phyloP scores from a whole-genome alignment of 2,329 filamentous ascomycete species.

The Onygenales sp. region DNA sequence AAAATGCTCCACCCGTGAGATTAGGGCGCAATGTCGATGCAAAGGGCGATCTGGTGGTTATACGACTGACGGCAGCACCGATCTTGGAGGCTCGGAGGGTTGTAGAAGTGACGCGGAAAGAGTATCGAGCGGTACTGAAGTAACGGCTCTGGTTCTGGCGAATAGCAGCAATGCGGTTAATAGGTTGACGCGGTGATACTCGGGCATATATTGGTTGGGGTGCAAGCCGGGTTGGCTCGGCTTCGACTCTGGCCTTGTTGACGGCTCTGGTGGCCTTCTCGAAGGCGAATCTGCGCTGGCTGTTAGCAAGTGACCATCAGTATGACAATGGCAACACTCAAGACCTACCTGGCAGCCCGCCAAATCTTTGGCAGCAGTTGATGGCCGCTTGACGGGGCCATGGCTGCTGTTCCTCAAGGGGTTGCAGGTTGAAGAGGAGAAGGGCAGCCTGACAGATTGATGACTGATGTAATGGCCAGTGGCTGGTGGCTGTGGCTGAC shows the following conservation, averaged over 20 bases:
- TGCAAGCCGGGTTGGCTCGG: constrained; percentile 34
- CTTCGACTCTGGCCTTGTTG: constrained; percentile 30
- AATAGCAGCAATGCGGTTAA: constrained; percentile 53
- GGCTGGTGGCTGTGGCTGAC: not conserved
- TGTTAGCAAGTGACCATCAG: constrained; percentile 15
- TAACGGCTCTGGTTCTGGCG: constrained; percentile 55
- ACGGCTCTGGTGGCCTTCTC: constrained; percentile 37
- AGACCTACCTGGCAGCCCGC: constrained; percentile 37
- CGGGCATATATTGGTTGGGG: constrained; percentile 53
- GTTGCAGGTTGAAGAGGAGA: not conserved
- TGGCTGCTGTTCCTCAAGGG: constrained; percentile 15
- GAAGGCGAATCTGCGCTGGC: constrained; percentile 34
- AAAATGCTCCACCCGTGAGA: constrained; percentile 75
- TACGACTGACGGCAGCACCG: constrained; percentile 47
- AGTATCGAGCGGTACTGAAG: constrained; percentile 47
- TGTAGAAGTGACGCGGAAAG: constrained; percentile 40
- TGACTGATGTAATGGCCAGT: not conserved
- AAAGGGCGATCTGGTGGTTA: constrained; percentile 73
- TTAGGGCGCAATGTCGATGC: constrained; percentile 83
- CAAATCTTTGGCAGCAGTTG: constrained; percentile 41
- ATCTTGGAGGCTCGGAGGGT: constrained; percentile 49
- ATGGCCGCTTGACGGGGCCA: constrained; percentile 41
- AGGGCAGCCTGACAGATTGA: not conserved
- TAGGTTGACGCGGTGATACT: constrained; percentile 46
- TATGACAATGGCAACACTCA: not conserved